Percentiles rank a stretch among this genome's conserved stretches.
phyloP scores from a whole-genome alignment of 2,329 filamentous ascomycete genomes.

The Sphaerulina vaccinii region DNA sequence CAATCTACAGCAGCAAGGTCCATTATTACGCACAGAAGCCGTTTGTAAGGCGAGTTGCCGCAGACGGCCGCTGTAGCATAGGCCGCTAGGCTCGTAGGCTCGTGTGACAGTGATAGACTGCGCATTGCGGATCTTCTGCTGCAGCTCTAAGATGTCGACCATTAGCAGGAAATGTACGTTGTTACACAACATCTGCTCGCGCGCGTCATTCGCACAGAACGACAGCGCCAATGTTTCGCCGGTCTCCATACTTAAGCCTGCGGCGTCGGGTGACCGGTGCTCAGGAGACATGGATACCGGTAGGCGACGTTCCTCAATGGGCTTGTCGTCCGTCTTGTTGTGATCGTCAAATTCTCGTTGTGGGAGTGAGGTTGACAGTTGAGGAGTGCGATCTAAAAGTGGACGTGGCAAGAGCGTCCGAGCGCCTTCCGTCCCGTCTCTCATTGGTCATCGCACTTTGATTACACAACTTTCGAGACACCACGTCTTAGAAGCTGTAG shows the following conservation, averaged over 20 bases:
- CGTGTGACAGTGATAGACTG: slow-evolving; percentile 27
- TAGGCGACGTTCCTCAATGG: neutral
- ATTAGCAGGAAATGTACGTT: slow-evolving; percentile 5
- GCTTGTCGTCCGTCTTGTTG: slow-evolving; percentile 4
- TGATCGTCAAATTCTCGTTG: neutral
- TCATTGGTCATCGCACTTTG: neutral
- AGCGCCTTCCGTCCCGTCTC: neutral
- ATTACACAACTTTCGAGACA: slow-evolving; percentile 5
- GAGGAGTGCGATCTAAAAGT: neutral
- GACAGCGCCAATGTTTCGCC: slow-evolving; percentile 14
- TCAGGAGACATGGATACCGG: neutral
- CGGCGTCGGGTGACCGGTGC: slow-evolving; percentile 1
- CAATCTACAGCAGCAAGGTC: neutral
- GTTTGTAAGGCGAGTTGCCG: neutral
- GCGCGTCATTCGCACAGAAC: slow-evolving; percentile 13
- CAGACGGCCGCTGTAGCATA: slow-evolving; percentile 19
- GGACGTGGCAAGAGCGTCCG: neutral
- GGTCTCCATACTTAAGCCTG: too few species aligned
- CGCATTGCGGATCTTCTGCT: slow-evolving; percentile 7
- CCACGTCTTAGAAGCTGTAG: slow-evolving; percentile 4
- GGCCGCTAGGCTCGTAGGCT: slow-evolving; percentile 16
- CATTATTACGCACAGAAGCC: too few species aligned
- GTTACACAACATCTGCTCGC: slow-evolving; percentile 11
- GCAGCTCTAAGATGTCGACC: slow-evolving; percentile 7
- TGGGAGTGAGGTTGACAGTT: neutral